A percentile compares a stretch with the other conserved stretches of the same genome.
phyloP scores from a whole-genome alignment of 148 eudicot species.

The Rhododendron molle region DNA sequence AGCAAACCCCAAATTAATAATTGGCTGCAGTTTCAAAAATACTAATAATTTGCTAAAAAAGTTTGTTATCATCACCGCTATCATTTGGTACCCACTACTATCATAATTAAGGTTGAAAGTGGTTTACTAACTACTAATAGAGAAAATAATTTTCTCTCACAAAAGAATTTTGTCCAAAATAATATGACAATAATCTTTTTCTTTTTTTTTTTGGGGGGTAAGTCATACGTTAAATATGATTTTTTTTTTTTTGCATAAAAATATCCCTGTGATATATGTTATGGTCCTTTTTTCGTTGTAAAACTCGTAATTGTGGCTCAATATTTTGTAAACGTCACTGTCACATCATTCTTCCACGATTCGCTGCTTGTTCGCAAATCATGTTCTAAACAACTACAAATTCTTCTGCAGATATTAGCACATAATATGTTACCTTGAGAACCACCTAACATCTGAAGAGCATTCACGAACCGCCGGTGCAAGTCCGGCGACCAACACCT shows the following conservation, averaged over 20 bases:
- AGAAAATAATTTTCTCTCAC: not conserved
- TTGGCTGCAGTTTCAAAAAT: not conserved
- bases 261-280: not conserved
- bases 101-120: not conserved
- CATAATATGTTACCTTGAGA: constrained; percentile 68
- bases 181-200: not conserved
- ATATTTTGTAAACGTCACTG: not conserved
- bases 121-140: not conserved
- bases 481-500: constrained; percentile 99
- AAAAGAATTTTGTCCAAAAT: not conserved
- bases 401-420: not conserved
- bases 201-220: too few species aligned
- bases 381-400: not conserved
- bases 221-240: too few species aligned
- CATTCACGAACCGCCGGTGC: constrained; percentile 91
- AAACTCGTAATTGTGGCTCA: not conserved
- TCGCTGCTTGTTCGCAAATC: not conserved
- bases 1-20: not conserved
- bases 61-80: constrained; percentile 3
- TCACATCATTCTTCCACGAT: not conserved
- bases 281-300: not conserved
- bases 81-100: not conserved
- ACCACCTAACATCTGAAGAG: constrained; percentile 97
- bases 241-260: not conserved
- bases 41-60: not conserved